phyloP scores from a whole-genome alignment of 208 protist species.

The Dictyostelium gargantuum region DNA sequence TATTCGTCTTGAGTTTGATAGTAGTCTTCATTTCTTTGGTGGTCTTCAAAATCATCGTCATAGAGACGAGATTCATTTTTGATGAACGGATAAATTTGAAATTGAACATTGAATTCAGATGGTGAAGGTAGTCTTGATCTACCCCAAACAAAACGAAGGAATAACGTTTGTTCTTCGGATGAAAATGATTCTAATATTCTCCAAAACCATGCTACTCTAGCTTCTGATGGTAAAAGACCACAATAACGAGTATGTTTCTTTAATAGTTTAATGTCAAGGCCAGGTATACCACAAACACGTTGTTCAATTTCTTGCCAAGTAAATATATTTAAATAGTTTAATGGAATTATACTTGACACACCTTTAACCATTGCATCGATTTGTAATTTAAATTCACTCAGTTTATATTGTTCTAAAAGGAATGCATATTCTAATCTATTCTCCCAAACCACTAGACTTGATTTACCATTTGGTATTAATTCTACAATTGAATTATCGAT shows the following conservation, averaged over 20 bases:
- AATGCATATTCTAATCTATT: constrained; percentile 55
- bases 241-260: constrained; percentile 67
- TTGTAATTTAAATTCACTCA: constrained; percentile 61
- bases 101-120: background rate
- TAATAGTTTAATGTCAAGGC: constrained; percentile 65
- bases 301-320: constrained; percentile 79
- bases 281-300: constrained; percentile 70
- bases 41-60: constrained; percentile 22
- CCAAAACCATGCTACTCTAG: constrained; percentile 63
- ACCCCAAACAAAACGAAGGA: constrained; percentile 75
- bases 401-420: constrained; percentile 55
- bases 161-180: constrained; percentile 55
- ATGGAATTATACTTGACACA: constrained; percentile 68
- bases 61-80: constrained; percentile 7
- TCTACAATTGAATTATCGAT: constrained; percentile 22
- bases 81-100: constrained; percentile 52
- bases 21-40: background rate
- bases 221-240: background rate
- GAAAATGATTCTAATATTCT: constrained; percentile 46
- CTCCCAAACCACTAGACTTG: constrained; percentile 1
- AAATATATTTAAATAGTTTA: constrained; percentile 71
- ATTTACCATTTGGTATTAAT: constrained; percentile 4
- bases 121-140: constrained; percentile 66
- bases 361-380: constrained; percentile 62
- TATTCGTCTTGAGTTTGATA: constrained; percentile 66